Base-by-base conservation (phyloP, 75 land plant genomes). In the Picea sitchensis region DNA sequence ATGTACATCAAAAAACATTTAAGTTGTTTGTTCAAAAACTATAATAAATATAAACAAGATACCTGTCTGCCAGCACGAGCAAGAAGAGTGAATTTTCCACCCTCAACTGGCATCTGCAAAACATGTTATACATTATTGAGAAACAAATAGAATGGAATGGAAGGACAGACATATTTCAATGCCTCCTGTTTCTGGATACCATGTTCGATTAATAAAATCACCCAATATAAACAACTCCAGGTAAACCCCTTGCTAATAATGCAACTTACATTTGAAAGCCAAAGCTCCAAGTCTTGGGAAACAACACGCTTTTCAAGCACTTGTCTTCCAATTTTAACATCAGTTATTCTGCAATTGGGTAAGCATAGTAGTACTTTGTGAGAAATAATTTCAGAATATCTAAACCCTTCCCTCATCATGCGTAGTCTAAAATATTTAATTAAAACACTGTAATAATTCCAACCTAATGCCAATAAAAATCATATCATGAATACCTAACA, bases 31-130 rank as follows among this genome's bases (percentile, higher is more conserved):
- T 26, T n/a, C 65, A 64, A n/a, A 64, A n/a, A 0, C 15, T n/a
- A 47, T 59, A 21, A 63, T 23, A 44, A 72, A 59, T 14, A 23
- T 58, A 36, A 36, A 38, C 0, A 73, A 18, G 3, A 58, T 61
- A 92, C 99, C 95, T 92, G 95, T 82, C 98, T 90, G n/a, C 99
- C 99, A 76, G 99, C 99, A 59, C 99, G 90, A 73, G 99, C 98
- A 61, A 97, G 89, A 54, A 97, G 92, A 32, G 88, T 95, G 77
- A 91, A 90, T 47, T 88, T 83, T 2, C 91, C 84, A 59, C 88
- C 84, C 60, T 83, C 79, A 11, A 86, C 86, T 61, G 99, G 98
- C 14, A 78, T 91, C 99, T 97, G 87, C 47, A 75, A 56, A 30
- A 79, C 38, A 82, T 23, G 9, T 47, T 34, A 51, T 51, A 51